These are phyloP conservation scores for Aspergillus sparsus DNA, from an alignment of 495 filamentous ascomycete genomes.

Conservation along the genomic window DNA sequence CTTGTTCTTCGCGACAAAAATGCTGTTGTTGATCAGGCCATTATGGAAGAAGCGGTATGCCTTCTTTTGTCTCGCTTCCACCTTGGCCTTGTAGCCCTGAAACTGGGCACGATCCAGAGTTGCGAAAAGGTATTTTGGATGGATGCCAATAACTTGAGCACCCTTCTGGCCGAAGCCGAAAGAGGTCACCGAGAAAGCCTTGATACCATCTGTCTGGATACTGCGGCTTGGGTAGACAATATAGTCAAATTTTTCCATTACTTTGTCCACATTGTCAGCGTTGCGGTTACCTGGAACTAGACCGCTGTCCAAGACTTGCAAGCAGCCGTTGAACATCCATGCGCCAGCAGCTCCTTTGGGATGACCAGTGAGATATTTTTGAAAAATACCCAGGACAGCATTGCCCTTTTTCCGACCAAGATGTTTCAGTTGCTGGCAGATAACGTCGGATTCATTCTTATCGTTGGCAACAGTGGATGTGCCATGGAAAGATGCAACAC, in stretches of 20 bases:
- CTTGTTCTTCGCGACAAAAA: constrained; percentile 93
- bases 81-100: constrained; percentile 79
- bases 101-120: constrained; percentile 87
- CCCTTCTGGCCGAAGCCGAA: constrained; percentile 99
- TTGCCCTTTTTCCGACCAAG: constrained; percentile 95
- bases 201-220: constrained; percentile 97
- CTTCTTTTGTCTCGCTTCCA: constrained; percentile 91
- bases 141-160: constrained; percentile 94
- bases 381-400: constrained; percentile 95
- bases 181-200: constrained; percentile 97
- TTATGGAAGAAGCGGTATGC: constrained; percentile 98
- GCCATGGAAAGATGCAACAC: constrained; percentile 95
- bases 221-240: constrained; percentile 94
- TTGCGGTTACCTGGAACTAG: constrained; percentile 97
- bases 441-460: constrained; percentile 98
- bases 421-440: constrained; percentile 95
- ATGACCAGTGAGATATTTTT: constrained; percentile 98
- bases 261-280: constrained; percentile 93
- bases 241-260: constrained; percentile 96
- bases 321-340: constrained; percentile 98
- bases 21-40: constrained; percentile 91
- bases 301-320: constrained; percentile 91
- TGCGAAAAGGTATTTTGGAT: constrained; percentile 93
- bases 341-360: constrained; percentile 98
- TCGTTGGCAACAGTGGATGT: constrained; percentile 98